Conservation (phyloP, 2,329 filamentous ascomycete genomes). For the Penicillium sp. region DNA sequence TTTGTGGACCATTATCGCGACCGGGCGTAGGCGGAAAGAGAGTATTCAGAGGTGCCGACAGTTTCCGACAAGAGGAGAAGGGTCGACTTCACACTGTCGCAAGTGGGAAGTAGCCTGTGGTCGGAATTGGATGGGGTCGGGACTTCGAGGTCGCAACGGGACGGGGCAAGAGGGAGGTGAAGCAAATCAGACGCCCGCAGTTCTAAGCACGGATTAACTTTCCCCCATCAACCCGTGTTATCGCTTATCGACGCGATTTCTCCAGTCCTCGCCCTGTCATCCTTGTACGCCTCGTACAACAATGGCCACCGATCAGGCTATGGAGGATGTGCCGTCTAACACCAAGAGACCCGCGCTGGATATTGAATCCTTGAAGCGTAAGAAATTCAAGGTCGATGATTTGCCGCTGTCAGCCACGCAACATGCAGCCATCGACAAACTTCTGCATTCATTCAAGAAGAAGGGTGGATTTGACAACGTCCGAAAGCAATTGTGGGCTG, state of each 20-base stretch:
- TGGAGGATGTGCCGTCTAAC: conserved; percentile 26
- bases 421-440: conserved; percentile 54
- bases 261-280: conserved; percentile 16
- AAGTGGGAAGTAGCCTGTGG: conserved; percentile 13
- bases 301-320: conserved; percentile 34
- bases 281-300: conserved; percentile 3
- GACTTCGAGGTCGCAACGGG: conserved; percentile 24
- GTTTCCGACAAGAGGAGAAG: conserved; percentile 2
- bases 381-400: conserved; percentile 57
- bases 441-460: conserved; percentile 61
- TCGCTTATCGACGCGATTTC: conserved; percentile 21
- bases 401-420: conserved; percentile 56
- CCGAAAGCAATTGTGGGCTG: conserved; percentile 56
- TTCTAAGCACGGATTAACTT: conserved; percentile 29
- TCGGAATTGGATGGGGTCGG: conserved; percentile 16
- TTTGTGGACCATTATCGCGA: conserved; percentile 46
- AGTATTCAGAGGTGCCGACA: conserved; percentile 2
- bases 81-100: conserved; percentile 4
- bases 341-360: conserved; percentile 30
- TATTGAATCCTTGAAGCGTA: conserved; percentile 34
- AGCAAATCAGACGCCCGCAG: conserved; percentile 36
- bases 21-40: conserved; percentile 20
- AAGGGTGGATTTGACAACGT: conserved; percentile 61
- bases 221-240: conserved; percentile 13
- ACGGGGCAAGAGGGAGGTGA: conserved; percentile 25